Evolutionary conservation across 495 filamentous ascomycete species (phyloP).

Genomic region (Penicillium riverlandense): DNA sequence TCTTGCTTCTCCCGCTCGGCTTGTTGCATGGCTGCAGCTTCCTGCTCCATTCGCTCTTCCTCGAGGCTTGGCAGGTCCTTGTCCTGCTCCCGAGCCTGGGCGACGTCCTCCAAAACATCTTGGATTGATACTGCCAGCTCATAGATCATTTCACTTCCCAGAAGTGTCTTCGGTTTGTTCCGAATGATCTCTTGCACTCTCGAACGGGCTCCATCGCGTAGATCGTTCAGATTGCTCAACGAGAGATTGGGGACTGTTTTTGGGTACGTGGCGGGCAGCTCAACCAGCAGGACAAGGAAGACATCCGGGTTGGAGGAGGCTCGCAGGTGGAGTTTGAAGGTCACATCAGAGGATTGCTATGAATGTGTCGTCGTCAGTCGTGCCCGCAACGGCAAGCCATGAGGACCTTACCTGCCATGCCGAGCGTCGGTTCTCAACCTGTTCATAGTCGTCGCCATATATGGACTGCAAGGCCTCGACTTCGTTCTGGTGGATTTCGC

Average conservation of each 20-base stretch:
- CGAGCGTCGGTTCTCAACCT: constrained; percentile 60
- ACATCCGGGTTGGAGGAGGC: constrained; percentile 62
- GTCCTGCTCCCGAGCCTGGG: constrained; percentile 61
- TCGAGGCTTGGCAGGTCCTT: constrained; percentile 77
- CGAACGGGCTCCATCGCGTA: constrained; percentile 57
- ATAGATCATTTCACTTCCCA: constrained; percentile 84
- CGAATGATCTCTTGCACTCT: constrained; percentile 64
- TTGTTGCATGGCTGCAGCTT: constrained; percentile 46
- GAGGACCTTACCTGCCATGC: constrained; percentile 72
- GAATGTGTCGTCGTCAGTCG: background rate
- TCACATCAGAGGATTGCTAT: constrained; percentile 67
- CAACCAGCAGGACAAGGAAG: constrained; percentile 56
- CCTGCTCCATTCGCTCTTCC: constrained; percentile 73
- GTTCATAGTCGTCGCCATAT: constrained; percentile 83
- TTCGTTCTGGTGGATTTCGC: constrained; percentile 80
- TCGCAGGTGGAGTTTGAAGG: constrained; percentile 72
- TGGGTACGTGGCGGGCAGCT: constrained; percentile 86
- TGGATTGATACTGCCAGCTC: constrained; percentile 75
- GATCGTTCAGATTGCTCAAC: constrained; percentile 52
- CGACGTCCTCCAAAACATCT: constrained; percentile 83
- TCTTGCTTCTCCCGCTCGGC: constrained; percentile 49
- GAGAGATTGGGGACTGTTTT: constrained; percentile 72
- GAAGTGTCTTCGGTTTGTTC: constrained; percentile 60
- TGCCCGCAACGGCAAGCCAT: too few species aligned
- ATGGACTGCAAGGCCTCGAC: constrained; percentile 82